Conservation (phyloP, 1,139 yeast species). For the Sugiyamaella paludigena region DNA sequence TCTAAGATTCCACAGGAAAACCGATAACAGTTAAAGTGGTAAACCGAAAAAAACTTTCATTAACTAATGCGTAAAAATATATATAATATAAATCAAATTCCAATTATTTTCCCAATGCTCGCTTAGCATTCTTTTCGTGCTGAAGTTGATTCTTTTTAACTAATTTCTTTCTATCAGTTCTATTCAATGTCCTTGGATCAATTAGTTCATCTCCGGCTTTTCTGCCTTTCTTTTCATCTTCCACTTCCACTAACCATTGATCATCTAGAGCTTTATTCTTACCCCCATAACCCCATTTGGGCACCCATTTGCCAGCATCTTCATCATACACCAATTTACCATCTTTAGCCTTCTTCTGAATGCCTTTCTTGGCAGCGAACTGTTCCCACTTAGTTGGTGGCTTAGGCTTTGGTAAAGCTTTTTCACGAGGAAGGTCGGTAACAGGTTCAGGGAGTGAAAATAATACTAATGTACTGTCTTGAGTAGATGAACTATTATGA, state of each 20-base stretch:
- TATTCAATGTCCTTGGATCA: conserved; percentile 78
- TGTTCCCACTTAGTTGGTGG: conserved; percentile 95
- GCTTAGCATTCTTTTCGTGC: conserved; percentile 68
- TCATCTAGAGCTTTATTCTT: conserved; percentile 79
- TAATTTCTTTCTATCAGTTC: conserved; percentile 81
- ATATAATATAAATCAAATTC: too few species aligned
- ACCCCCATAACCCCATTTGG: conserved; percentile 98
- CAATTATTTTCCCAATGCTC: conserved; percentile 24
- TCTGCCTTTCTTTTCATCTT: conserved; percentile 55
- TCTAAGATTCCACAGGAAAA: too few species aligned
- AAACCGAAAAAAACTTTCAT: too few species aligned
- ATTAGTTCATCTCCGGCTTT: conserved; percentile 61
- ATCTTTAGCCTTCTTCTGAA: conserved; percentile 81
- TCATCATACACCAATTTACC: conserved; percentile 93
- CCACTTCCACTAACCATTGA: conserved; percentile 96
- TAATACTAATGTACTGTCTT: conserved; percentile 75
- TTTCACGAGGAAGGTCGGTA: conserved; percentile 88
- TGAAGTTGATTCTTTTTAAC: conserved; percentile 84
- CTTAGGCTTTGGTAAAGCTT: conserved; percentile 88
- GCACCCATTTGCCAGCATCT: conserved; percentile 90
- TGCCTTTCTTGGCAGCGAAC: conserved; percentile 95
- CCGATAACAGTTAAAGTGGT: too few species aligned
- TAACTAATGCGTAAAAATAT: too few species aligned
- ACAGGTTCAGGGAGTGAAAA: conserved; percentile 82
- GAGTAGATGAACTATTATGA: conserved; percentile 53